Evolutionary conservation across 371 early-diverging fungal genomes (phyloP), one percentile per base, ranked within the genome.

Genomic region (Apophysomyces variabilis): DNA sequence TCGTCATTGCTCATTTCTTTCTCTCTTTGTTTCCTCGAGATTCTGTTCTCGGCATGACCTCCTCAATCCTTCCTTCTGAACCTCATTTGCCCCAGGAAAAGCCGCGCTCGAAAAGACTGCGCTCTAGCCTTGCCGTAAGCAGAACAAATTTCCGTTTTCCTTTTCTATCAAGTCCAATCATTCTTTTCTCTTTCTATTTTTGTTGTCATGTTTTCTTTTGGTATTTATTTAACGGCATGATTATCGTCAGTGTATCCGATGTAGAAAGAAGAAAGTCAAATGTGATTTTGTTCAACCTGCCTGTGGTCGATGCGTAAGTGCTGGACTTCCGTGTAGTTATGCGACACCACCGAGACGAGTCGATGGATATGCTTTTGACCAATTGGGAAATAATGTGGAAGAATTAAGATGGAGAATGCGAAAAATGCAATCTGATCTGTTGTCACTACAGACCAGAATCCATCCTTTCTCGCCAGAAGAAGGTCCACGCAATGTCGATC

Each of bases 241-340:
- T 41, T 41, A 41, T 13, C 32, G 32, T 41, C 41, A 76, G 77
- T 76, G 77, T 61, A 76, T 76, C 58, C 77, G 77, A 14, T 84
- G 85, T 67, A 78, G 85, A 46, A 83, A 85, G 69, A 85, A 82
- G 57, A 84, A 82, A 64, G 79, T 85, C 65, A 85, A 85, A 56
- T 85, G 85, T 68, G 83, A 85, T 68, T 78, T 78, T 56, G 82
- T 83, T 12, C 85, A 78, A 58, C 85, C 85, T 0, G 81, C 82
- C 3, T 85, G 85, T 68, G 76, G 73, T 6, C 83, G 85, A 3
- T 85, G 85, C 62, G 75, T 72, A 38, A 66, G 71, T 67, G 75
- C 75, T 38, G 78, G 78, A 18, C 57, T 75, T 47, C 78, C 78
- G 12, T 78, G 78, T 65, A 75, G 73, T 47, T 78, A 78, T 66